Percentiles rank a stretch among this genome's conserved stretches.
phyloP scores from a whole-genome alignment of 2,329 filamentous ascomycete species.

The Trichoderma citrinoviride region DNA sequence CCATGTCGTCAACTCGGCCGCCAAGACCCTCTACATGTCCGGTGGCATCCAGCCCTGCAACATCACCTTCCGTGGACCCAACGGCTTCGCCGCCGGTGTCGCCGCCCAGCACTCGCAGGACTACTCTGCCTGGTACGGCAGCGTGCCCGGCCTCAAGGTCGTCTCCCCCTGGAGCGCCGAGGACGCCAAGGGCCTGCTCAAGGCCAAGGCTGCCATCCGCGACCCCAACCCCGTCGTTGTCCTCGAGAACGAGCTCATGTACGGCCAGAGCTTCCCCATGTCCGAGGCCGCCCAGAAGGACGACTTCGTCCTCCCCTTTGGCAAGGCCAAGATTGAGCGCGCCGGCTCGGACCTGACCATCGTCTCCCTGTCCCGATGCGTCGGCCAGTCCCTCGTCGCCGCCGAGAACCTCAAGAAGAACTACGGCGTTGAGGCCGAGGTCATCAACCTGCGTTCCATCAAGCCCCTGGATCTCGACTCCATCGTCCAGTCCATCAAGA shows the following conservation, averaged over 20 bases:
- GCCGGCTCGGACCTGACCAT: conserved; percentile 94
- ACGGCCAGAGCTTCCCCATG: conserved; percentile 95
- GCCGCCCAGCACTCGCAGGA: conserved; percentile 98
- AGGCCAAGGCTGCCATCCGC: conserved; percentile 97
- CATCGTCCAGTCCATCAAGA: conserved; percentile 97
- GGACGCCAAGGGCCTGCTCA: conserved; percentile 96
- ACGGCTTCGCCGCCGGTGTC: conserved; percentile 95
- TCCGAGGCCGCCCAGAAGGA: conserved; percentile 92
- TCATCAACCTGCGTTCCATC: conserved; percentile 96
- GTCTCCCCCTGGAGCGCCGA: conserved; percentile 94
- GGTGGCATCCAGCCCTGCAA: conserved; percentile 99
- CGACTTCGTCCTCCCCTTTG: conserved; percentile 95
- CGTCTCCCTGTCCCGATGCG: conserved; percentile 89
- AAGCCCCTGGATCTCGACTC: conserved; percentile 95
- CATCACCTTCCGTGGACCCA: conserved; percentile 98
- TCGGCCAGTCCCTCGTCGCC: conserved; percentile 84
- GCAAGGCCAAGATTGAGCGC: conserved; percentile 99
- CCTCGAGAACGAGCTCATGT: conserved; percentile 85
- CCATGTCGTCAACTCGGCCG: conserved; percentile 97
- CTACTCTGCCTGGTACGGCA: conserved; percentile 98
- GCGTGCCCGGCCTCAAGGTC: conserved; percentile 95
- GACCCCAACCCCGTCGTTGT: conserved; percentile 97
- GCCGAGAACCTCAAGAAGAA: conserved; percentile 93
- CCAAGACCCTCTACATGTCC: conserved; percentile 99
- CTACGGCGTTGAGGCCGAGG: conserved; percentile 92